phyloP scores from a whole-genome alignment of 2,329 filamentous ascomycete genomes.

The Teratosphaeria viscida region DNA sequence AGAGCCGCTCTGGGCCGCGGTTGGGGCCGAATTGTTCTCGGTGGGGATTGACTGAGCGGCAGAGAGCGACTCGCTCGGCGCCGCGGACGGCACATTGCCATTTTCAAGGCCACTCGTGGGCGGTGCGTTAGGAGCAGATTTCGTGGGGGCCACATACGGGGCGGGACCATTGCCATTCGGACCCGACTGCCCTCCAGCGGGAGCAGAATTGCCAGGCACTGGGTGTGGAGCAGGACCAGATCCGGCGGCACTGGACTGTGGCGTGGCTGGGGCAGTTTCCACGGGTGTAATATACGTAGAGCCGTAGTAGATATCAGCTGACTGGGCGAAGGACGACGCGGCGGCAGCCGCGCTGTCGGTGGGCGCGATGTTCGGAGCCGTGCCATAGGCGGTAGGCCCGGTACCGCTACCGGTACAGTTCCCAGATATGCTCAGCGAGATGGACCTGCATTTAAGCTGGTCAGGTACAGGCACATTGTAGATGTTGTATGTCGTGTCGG shows the following conservation, averaged over 20 bases:
- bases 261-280: too few species aligned
- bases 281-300: background rate
- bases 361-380: too few species aligned
- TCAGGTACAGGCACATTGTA: slow-evolving; percentile 11
- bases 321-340: too few species aligned
- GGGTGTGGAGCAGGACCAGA: background rate
- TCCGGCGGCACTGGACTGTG: background rate
- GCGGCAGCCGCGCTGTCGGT: too few species aligned
- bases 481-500: slow-evolving; percentile 7
- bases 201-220: background rate
- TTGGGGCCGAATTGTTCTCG: too few species aligned
- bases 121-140: background rate
- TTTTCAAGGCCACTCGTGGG: background rate
- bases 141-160: background rate
- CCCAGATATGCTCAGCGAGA: slow-evolving; percentile 13
- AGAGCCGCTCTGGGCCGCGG: too few species aligned
- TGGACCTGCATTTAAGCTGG: slow-evolving; percentile 10
- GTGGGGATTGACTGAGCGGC: too few species aligned
- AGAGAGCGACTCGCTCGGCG: background rate
- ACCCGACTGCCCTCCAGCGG: background rate
- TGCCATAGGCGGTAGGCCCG: background rate
- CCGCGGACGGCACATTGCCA: background rate
- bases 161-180: background rate
- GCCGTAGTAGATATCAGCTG: background rate
- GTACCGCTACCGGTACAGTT: slow-evolving; percentile 6